phyloP scores from a whole-genome alignment of 2,329 filamentous ascomycete genomes.

The Penicillium crustosum region DNA sequence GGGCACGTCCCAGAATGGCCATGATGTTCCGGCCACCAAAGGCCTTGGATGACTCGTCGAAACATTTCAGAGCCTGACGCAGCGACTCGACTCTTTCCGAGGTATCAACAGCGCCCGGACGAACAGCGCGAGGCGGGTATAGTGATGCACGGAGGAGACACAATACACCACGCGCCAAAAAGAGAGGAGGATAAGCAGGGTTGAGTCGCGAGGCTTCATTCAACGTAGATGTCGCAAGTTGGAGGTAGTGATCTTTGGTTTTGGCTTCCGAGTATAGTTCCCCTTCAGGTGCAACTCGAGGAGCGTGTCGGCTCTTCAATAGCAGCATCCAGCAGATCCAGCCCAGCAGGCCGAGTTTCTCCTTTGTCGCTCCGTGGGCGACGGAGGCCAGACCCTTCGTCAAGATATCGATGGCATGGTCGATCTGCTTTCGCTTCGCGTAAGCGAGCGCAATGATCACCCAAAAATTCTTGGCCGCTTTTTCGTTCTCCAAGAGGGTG shows the following conservation, averaged over 20 bases:
- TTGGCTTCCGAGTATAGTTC: slow-evolving; percentile 68
- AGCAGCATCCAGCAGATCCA: slow-evolving; percentile 90
- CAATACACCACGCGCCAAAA: slow-evolving; percentile 85
- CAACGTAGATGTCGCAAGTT: slow-evolving; percentile 82
- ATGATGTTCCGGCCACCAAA: slow-evolving; percentile 88
- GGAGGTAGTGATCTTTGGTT: slow-evolving; percentile 91
- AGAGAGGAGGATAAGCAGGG: slow-evolving; percentile 86
- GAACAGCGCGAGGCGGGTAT: slow-evolving; percentile 68
- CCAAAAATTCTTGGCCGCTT: slow-evolving; percentile 89
- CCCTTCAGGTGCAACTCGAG: slow-evolving; percentile 64
- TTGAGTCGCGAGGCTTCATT: slow-evolving; percentile 96
- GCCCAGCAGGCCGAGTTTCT: slow-evolving; percentile 80
- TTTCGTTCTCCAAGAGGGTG: slow-evolving; percentile 90
- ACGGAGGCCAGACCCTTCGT: slow-evolving; percentile 73
- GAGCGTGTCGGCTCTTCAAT: slow-evolving; percentile 81
- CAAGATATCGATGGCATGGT: slow-evolving; percentile 72
- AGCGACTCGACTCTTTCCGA: slow-evolving; percentile 74
- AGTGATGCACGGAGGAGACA: slow-evolving; percentile 84
- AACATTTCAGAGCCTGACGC: slow-evolving; percentile 83
- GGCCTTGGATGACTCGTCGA: slow-evolving; percentile 86
- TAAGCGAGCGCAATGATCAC: slow-evolving; percentile 97
- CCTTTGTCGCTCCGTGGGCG: slow-evolving; percentile 67
- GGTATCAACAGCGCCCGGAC: slow-evolving; percentile 62
- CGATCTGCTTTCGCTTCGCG: slow-evolving; percentile 90
- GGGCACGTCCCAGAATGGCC: slow-evolving; percentile 84